A percentile compares a stretch with the other conserved stretches of the same genome.
Evolutionary conservation across 306 rosid species (phyloP).

Genomic region (Quercus suber): DNA sequence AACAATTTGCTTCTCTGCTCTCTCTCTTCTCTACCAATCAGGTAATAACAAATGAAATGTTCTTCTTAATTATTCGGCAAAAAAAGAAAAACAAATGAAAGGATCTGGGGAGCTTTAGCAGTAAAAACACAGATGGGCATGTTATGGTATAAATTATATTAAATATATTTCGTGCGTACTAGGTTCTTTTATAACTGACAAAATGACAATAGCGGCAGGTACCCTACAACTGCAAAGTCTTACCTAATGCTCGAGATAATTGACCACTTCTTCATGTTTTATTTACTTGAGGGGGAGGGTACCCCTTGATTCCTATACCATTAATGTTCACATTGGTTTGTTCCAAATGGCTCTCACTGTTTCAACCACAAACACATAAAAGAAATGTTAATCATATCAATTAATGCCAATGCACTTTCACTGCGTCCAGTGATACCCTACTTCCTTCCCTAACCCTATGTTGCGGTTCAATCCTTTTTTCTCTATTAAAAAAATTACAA

Average conservation of each 20-base stretch:
- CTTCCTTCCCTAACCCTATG: too few species aligned
- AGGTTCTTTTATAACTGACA: background rate
- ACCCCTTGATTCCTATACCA: background rate
- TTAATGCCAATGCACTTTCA: too few species aligned
- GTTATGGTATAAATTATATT: background rate
- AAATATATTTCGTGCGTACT: background rate
- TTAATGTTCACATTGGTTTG: background rate
- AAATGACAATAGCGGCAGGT: background rate
- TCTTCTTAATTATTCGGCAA: background rate
- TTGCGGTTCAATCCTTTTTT: too few species aligned
- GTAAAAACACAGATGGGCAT: background rate
- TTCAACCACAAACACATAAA: background rate
- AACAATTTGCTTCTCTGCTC: conserved; percentile 4
- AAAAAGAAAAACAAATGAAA: background rate
- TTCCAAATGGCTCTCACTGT: background rate
- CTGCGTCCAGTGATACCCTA: too few species aligned
- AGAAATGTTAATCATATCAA: too few species aligned
- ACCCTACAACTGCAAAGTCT: background rate
- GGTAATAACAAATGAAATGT: background rate
- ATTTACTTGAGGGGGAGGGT: background rate
- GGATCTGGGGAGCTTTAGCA: background rate
- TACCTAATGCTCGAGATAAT: background rate
- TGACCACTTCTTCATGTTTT: background rate
- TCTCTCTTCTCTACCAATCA: background rate
- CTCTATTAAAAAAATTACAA: too few species aligned